Conservation (phyloP, 352 stramenopile genomes). For the Globisporangium orthogonon region DNA sequence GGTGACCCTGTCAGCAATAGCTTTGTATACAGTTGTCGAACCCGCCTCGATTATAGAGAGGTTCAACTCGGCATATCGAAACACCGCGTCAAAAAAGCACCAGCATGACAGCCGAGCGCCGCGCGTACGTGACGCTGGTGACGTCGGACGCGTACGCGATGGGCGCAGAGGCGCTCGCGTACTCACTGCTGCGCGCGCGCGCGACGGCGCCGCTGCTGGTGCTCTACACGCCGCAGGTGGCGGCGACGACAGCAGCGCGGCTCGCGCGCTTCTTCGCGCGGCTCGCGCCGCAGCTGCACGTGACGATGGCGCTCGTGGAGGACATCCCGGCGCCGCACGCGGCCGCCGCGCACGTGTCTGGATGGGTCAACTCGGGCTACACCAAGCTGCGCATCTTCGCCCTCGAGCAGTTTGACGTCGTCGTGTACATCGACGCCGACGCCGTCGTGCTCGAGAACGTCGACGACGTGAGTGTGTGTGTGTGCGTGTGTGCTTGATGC, state of each 20-base stretch:
- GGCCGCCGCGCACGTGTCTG: conserved; percentile 18
- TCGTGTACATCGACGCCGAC: conserved; percentile 86
- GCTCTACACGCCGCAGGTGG: conserved; percentile 30
- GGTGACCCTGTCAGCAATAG: no score
- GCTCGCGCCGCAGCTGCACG: conserved; percentile 8
- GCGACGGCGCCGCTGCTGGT: conserved; percentile 19
- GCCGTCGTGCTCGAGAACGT: conserved; percentile 71
- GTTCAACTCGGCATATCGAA: no score
- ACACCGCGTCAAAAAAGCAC: background rate
- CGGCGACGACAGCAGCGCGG: conserved; percentile 8
- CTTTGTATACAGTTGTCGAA: no score
- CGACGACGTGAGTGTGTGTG: conserved; percentile 26
- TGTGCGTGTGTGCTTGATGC: no score
- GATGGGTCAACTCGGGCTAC: conserved; percentile 40
- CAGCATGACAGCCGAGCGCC: background rate
- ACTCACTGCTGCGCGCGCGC: conserved; percentile 17
- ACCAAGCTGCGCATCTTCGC: conserved; percentile 43
- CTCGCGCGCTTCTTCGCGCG: conserved; percentile 17
- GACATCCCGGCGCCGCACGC: conserved; percentile 21
- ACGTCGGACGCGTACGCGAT: conserved; percentile 34
- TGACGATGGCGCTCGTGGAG: conserved; percentile 16
- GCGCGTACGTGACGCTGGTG: conserved; percentile 27
- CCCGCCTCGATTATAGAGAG: no score
- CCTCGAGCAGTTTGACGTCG: conserved; percentile 64
- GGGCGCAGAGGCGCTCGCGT: conserved; percentile 31